phyloP scores from a whole-genome alignment of 768 basidiomycete species.

The Lactarius tabidus region DNA sequence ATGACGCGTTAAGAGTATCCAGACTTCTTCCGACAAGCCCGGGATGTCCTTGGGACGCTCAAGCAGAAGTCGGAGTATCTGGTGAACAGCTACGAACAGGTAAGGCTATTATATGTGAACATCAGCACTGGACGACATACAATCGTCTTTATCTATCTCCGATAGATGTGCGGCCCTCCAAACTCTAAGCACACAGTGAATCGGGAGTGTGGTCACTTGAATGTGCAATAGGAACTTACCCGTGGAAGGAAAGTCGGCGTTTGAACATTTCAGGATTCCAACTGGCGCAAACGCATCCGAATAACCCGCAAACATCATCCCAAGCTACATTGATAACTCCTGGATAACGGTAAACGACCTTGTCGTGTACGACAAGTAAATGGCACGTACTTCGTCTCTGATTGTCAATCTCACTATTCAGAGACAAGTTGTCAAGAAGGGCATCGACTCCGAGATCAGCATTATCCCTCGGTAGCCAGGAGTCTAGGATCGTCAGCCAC shows the following conservation, averaged over 20 bases:
- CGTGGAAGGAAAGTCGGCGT: slow-evolving; percentile 53
- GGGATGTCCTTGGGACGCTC: slow-evolving; percentile 7
- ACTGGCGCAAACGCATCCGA: slow-evolving; percentile 79
- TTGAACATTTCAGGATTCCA: slow-evolving; percentile 75
- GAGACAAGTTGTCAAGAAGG: slow-evolving; percentile 12
- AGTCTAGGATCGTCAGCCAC: slow-evolving; percentile 64
- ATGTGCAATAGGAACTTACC: slow-evolving; percentile 41
- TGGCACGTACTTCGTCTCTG: slow-evolving; percentile 13
- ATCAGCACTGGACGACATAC: slow-evolving; percentile 27
- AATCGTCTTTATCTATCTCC: slow-evolving; percentile 29
- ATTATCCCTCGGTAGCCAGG: slow-evolving; percentile 36
- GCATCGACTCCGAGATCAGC: slow-evolving; percentile 6
- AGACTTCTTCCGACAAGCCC: slow-evolving; percentile 47
- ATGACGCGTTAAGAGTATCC: slow-evolving; percentile 81
- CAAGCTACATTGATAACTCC: slow-evolving; percentile 51
- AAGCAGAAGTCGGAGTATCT: slow-evolving; percentile 42
- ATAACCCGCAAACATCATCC: slow-evolving; percentile 67
- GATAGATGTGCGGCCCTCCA: slow-evolving; percentile 32
- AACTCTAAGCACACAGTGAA: slow-evolving; percentile 25
- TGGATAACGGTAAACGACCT: slow-evolving; percentile 9
- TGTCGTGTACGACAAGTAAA: slow-evolving; percentile 1
- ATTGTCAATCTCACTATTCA: background rate
- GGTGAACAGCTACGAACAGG: slow-evolving; percentile 35
- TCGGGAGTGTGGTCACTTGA: background rate
- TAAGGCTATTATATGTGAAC: background rate